Conservation (phyloP, 1,284 basidiomycete genomes). For the Pseudomicrostroma phylloplanum region DNA sequence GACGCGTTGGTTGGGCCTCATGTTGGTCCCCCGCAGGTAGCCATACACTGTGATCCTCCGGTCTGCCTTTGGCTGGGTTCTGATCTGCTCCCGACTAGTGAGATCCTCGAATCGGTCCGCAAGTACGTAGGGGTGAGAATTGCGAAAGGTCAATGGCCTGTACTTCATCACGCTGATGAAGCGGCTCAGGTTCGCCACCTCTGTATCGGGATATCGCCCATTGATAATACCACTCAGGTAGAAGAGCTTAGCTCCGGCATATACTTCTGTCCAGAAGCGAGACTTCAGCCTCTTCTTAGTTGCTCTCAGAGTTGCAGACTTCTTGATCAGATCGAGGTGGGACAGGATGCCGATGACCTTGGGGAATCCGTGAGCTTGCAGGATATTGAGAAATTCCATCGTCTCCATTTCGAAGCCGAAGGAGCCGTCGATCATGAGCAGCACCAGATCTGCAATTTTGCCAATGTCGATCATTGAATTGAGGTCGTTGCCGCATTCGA, state of each 20-base stretch:
- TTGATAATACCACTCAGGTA: conserved; percentile 97
- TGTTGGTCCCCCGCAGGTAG: conserved; percentile 63
- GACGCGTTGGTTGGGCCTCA: conserved; percentile 65
- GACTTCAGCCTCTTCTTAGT: conserved; percentile 95
- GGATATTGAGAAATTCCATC: conserved; percentile 94
- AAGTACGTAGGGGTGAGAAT: conserved; percentile 90
- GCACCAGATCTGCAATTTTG: conserved; percentile 89
- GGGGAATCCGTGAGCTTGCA: conserved; percentile 94
- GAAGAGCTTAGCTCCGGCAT: conserved; percentile 96
- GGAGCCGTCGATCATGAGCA: conserved; percentile 95
- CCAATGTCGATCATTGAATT: conserved; percentile 97
- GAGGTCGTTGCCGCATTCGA: conserved; percentile 96
- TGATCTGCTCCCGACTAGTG: conserved; percentile 76
- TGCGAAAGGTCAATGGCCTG: conserved; percentile 90
- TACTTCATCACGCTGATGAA: conserved; percentile 99
- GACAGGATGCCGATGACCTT: conserved; percentile 95
- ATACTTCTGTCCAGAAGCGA: conserved; percentile 99
- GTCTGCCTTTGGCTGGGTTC: conserved; percentile 79
- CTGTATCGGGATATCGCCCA: conserved; percentile 92
- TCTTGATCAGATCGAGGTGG: conserved; percentile 95
- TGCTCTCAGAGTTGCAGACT: conserved; percentile 73
- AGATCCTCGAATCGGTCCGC: conserved; percentile 93
- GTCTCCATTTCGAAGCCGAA: conserved; percentile 99
- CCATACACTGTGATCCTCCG: conserved; percentile 88
- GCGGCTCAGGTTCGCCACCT: conserved; percentile 82